Base-by-base conservation (phyloP, 1,284 basidiomycete genomes). In the Hemileia vastatrix region DNA sequence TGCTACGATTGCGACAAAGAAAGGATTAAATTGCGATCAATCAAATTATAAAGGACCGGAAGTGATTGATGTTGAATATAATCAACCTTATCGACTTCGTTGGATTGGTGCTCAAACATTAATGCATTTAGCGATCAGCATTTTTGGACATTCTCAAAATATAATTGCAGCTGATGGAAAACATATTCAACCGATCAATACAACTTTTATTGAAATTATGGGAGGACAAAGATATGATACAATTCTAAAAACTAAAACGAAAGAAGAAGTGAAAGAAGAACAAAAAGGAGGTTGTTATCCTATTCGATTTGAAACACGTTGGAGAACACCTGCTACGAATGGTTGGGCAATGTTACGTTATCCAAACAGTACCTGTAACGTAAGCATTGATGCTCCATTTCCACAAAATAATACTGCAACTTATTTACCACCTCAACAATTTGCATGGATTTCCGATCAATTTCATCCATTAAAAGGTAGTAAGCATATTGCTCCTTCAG, bases 121-220 rank as follows among this genome's bases (percentile, higher is more conserved):
- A 3, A 11, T 21, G 21, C 21, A 1, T 15, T 32, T 64, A 32
- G 47, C 57, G 0, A 4, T 60, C 4, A 68, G 54, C 2, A 64
- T 71, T 11, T 32, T 70, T 3, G 24, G 48, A n/a, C 18, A 65
- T 48, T 45, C 36, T 4, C 48, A 68, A 50, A 64, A 40, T 23
- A 50, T 74, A 47, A 69, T 74, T 40, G 72, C 67, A 43, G 72
- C 65, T 8, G 72, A 74, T 27, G 70, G 68, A 0, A 54, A 63
- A 6, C 69, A 72, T 31, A 43, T 72, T 6, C 50, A 68, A 21
- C 24, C 64, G 0, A 9, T 65, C 1, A 31, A 60, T 11, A 57
- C 66, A 2, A 52, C 64, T 21, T 55, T 57, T 6, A 55, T 71
- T 18, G 70, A 73, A 59, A 13, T 71, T 9, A 59, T 64, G 0